Evolutionary conservation across 2,329 filamentous ascomycete species (phyloP), one percentile per base, ranked within the genome.

Genomic region (Cryphonectria nitschkei): DNA sequence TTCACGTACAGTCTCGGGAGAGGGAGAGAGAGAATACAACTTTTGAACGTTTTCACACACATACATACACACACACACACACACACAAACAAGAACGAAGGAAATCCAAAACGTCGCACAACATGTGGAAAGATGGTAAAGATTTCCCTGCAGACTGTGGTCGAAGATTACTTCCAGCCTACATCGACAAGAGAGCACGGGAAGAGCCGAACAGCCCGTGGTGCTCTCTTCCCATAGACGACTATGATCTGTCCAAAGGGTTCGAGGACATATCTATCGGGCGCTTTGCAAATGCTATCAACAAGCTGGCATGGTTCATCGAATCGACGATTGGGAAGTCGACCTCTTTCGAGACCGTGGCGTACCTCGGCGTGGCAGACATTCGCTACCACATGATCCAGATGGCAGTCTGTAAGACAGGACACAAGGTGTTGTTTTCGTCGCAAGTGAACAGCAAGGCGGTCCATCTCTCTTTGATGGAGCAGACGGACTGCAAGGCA

Each of bases 321-420:
- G 71, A 74, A 32, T 43, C 46, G 3, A 14, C 70, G 7, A 52
- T 76, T 19, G 74, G 74, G 4, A 68, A 61, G 39, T 74, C 75
- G 4, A 73, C 68, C 22, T 70, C 72, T 1, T 74, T 74, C 37
- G 74, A 75, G 41, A 73, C 72, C 3, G 67, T 76, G 6, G 72
- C 74, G 0, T 76, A 76, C 52, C 71, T 75, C 13, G 75, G 75
- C 7, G 54, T 66, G 7, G 61, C 71, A 2, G 75, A 76, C 69
- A 37, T 75, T 8, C 70, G 75, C 39, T 76, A 75, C 26, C 74
- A 76, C 37, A 75, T 76, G 67, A 70, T 76, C 6, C 68, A 75
- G 66, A 74, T 76, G 73, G 74, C 75, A 7, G 73, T 72, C n/a
- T 74, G 71, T 46, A 76, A 76, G 54, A 75, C 75, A 19, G 75